Evolutionary conservation across 441 rosid genomes (phyloP).

Genomic region (Flueggea neowawraea): DNA sequence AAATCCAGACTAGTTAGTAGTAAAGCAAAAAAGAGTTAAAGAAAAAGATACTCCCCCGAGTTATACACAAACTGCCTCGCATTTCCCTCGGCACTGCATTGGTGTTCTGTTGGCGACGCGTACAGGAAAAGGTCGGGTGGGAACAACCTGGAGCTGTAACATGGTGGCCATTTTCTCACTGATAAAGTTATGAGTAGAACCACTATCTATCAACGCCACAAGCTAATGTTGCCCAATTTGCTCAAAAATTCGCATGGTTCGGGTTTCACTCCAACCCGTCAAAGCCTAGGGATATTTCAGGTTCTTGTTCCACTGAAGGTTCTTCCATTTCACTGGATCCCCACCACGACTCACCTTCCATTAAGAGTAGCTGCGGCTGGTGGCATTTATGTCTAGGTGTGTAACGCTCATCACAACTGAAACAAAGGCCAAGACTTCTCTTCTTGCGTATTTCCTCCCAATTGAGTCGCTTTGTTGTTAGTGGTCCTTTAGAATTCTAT

Average conservation of each 20-base stretch:
- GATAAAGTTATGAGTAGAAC: slow-evolving; percentile 8
- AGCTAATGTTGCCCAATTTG: background rate
- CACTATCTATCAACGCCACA: background rate
- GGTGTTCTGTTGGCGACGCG: background rate
- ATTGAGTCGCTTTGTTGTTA: background rate
- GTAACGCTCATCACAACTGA: background rate
- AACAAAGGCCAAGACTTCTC: background rate
- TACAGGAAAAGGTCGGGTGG: background rate
- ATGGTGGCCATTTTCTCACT: background rate
- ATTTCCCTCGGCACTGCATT: background rate
- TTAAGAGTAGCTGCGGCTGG: background rate
- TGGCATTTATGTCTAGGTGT: background rate
- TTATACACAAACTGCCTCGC: background rate
- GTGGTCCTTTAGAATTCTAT: too few relatives aligned
- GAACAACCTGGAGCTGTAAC: background rate
- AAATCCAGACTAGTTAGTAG: background rate
- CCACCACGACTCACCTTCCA: too few relatives aligned
- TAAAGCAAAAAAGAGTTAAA: slow-evolving; percentile 1
- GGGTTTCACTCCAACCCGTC: background rate
- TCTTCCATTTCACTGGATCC: background rate
- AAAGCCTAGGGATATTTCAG: slow-evolving; percentile 4
- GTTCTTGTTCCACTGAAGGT: background rate
- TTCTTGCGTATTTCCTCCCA: background rate
- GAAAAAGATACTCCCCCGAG: background rate
- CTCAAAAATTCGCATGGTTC: background rate